phyloP scores from a whole-genome alignment of 2,329 filamentous ascomycete species.

The Emydomyces testavorans region DNA sequence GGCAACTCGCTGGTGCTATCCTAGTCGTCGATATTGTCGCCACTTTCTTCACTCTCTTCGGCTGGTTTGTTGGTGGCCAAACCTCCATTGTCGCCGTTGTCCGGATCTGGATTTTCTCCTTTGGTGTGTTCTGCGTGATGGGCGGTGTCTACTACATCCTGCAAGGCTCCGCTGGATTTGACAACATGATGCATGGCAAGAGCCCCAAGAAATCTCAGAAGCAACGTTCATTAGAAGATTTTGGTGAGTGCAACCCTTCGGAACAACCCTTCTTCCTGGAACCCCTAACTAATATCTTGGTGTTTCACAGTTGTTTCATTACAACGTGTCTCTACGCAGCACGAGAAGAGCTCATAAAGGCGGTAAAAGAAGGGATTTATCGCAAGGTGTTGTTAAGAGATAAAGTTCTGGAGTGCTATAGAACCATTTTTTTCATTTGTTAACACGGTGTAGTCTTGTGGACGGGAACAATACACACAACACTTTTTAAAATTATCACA shows the following conservation, averaged over 20 bases:
- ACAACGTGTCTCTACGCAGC: constrained; percentile 81
- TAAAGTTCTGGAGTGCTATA: constrained; percentile 9
- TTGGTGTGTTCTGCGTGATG: constrained; percentile 78
- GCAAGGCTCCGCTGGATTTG: constrained; percentile 68
- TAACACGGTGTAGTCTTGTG: constrained; percentile 6
- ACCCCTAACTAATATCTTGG: constrained; percentile 37
- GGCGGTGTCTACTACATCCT: constrained; percentile 69
- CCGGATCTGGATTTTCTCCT: constrained; percentile 83
- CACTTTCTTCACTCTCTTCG: constrained; percentile 75
- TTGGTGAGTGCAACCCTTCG: constrained; percentile 50
- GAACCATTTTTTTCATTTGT: constrained; percentile 10
- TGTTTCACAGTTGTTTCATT: constrained; percentile 60
- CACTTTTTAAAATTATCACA: constrained; percentile 3
- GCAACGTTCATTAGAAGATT: constrained; percentile 79
- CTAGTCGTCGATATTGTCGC: constrained; percentile 71
- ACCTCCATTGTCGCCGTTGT: constrained; percentile 75
- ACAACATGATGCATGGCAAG: constrained; percentile 90
- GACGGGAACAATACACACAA: constrained; percentile 9
- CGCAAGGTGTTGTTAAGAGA: constrained; percentile 6
- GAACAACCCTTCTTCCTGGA: constrained; percentile 6
- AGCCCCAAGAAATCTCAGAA: constrained; percentile 68
- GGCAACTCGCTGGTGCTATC: constrained; percentile 70
- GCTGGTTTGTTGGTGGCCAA: constrained; percentile 60
- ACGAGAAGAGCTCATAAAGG: constrained; percentile 72
- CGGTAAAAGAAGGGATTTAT: constrained; percentile 8